Base-by-base conservation (phyloP, 805 yeast species). In the Pichia eremophila region DNA sequence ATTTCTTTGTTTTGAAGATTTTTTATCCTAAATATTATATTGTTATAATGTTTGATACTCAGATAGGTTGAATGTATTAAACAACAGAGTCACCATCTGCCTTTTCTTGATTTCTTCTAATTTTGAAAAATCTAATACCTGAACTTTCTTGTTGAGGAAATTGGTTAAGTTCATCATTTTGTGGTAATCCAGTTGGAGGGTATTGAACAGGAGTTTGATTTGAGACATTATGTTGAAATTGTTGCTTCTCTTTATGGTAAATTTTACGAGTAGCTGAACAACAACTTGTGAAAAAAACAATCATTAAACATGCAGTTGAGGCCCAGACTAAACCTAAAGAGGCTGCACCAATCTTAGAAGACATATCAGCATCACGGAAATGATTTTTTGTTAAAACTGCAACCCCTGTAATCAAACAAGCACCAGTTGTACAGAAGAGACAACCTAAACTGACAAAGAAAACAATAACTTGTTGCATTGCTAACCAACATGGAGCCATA, bases 41-140 rank as follows among this genome's bases (percentile, higher is more conserved):
- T 22, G 25, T 22, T 22, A 22, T 3, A 5, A 22, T 22, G 25
- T 22, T 22, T 22, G 25, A 22, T 4, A 4, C 28, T 40, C 17
- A 29, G 17, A 40, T 18, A 29, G 5, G 25, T 29, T 6, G 1
- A 34, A 34, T 10, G 2, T 14, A 28, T 45, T 22, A 48, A 25
- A 38, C 51, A 19, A 61, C 40, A 10, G 65, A 62, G 45, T 64
- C 67, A 54, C 72, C 76, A 51, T 69, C 70, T 44, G 62, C 69
- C 32, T 60, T 66, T 53, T 68, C 69, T 53, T 67, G 67, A 48
- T 71, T 72, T 60, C 77, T 80, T 68, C 82, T 81, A 52, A 84
- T 81, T 58, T 81, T 83, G 73, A 83, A 84, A 66, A 83, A 84
- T 66, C 85, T 80, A 58, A 84, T 83, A 42, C 90, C 90, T 2